phyloP scores from a whole-genome alignment of 306 rosid species.

The Cotoneaster glaucophyllus region DNA sequence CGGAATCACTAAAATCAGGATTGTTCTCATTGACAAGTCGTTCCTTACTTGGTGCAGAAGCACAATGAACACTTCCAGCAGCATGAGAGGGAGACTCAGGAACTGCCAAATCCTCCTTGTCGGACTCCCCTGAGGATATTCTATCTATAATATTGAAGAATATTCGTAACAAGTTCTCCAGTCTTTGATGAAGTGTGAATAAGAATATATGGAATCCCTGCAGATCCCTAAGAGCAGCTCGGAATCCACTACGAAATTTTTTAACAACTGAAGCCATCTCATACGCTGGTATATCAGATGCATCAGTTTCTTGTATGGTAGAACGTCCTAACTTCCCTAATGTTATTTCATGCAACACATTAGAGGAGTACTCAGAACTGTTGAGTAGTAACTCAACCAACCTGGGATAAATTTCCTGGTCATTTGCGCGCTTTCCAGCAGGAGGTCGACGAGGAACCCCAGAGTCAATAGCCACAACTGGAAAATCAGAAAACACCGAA shows the following conservation, averaged over 20 bases:
- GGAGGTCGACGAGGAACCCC: slow-evolving; percentile 98
- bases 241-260: slow-evolving; percentile 73
- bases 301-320: slow-evolving; percentile 31
- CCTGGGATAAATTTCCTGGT: slow-evolving; percentile 83
- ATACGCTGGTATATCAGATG: slow-evolving; percentile 27
- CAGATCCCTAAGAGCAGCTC: slow-evolving; percentile 77
- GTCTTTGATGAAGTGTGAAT: slow-evolving; percentile 83
- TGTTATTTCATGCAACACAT: slow-evolving; percentile 68
- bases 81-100: slow-evolving; percentile 57
- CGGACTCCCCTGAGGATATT: slow-evolving; percentile 61
- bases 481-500: slow-evolving; percentile 36
- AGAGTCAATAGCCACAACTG: slow-evolving; percentile 84
- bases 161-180: slow-evolving; percentile 60
- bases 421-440: slow-evolving; percentile 88
- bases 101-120: slow-evolving; percentile 57
- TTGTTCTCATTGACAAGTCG: slow-evolving; percentile 48
- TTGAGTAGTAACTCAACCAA: slow-evolving; percentile 80
- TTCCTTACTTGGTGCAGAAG: slow-evolving; percentile 55
- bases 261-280: slow-evolving; percentile 46
- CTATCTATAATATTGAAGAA: slow-evolving; percentile 69
- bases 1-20: slow-evolving; percentile 59
- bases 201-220: slow-evolving; percentile 90
- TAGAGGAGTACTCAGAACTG: slow-evolving; percentile 71
- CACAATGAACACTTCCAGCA: slow-evolving; percentile 24
- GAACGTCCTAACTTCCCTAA: slow-evolving; percentile 74